Base-by-base conservation (phyloP, 176 grass and related monocot species). In the Avena eriantha region DNA sequence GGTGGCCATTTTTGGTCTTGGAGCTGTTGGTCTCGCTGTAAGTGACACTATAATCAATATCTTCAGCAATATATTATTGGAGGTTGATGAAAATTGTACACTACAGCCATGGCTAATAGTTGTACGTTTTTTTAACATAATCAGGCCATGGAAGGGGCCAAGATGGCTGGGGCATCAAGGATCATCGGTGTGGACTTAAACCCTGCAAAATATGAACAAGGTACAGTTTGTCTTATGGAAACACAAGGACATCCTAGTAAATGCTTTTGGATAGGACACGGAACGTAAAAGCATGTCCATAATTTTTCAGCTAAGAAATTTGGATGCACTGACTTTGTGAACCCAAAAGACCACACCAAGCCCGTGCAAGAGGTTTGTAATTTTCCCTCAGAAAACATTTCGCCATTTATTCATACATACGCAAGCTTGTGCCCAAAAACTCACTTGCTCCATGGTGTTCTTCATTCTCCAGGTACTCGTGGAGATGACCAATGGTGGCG, bases 141-240 rank as follows among this genome's bases (percentile, higher is more conserved):
- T 77, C 72, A 97, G 94, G 95, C 95, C 21, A 93, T 93, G 70
- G 95, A 94, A 86, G 95, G 95, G 59, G 95, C 92, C 4, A 94
- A 85, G 51, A 55, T 89, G 60, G 54, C 95, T 51, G 88, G 92
- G 3, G 95, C 95, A 78, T 94, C 95, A 10, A 94, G 92, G 68
- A 97, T 97, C 79, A 94, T 97, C 35, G 95, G 92, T 50, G 88
- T 97, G 7, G 95, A 97, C 82, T 31, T 94, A 49, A 97, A 94
- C 73, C 80, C 92, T 0, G 92, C 84, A 18, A 94, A 91, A 91
- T 94, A 79, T 41, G 95, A 97, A 75, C 83, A 90, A 76, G 94
- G 94, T 94, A 76, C 6, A 5, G 58, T 50, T n/a, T 23, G 4
- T 50, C 19, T 81, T 58, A 6, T 11, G 22, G 22, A 8, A 41